Evolutionary conservation across 257 asterid genomes (phyloP).

Genomic region (Nicotiana otophora): DNA sequence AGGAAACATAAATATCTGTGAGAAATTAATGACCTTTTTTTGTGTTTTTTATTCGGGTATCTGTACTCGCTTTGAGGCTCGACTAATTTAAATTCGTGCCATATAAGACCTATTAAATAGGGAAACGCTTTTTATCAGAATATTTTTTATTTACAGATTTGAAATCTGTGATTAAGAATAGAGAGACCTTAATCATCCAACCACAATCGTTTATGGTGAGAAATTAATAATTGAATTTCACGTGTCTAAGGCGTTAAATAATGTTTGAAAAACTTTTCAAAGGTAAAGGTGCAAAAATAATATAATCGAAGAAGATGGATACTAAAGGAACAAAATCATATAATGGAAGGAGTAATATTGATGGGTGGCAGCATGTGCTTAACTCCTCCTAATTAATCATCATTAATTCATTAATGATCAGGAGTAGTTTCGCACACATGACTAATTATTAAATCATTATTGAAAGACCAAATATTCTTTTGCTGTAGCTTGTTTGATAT

Average conservation of each 20-base stretch:
- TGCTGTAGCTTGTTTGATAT: neutral
- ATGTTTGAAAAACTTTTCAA: neutral
- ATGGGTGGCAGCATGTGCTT: neutral
- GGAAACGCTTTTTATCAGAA: no score
- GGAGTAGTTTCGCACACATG: neutral
- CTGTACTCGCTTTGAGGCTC: no score
- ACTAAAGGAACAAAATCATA: neutral
- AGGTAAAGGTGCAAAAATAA: neutral
- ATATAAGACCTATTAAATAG: no score
- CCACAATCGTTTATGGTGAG: no score
- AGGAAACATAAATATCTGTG: no score
- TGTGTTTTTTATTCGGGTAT: no score
- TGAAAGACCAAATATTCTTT: conserved; percentile 1
- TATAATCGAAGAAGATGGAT: neutral
- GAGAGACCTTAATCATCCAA: no score
- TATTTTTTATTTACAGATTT: no score
- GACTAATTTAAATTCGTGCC: no score
- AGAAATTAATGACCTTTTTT: no score
- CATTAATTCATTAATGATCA: neutral
- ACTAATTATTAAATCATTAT: neutral
- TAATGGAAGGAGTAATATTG: neutral
- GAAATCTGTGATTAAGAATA: no score
- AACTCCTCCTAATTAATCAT: neutral
- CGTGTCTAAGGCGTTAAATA: neutral
- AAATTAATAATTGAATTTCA: no score